Percentiles rank a stretch among this genome's conserved stretches.
phyloP scores from a whole-genome alignment of 192 early-diverging fungal genomes.

The Backusella sp. region DNA sequence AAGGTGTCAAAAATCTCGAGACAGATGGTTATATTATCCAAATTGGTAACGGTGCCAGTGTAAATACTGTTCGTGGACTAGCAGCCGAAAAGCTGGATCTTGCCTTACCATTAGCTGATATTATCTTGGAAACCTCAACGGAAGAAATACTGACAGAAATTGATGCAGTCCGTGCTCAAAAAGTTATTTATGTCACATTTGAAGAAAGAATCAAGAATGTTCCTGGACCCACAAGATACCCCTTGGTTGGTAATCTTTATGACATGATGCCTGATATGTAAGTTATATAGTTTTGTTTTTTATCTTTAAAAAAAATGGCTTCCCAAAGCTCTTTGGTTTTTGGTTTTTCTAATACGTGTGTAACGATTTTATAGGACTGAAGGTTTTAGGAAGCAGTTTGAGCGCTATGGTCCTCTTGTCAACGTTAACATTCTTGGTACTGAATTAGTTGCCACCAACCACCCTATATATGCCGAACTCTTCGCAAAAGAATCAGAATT shows the following conservation, averaged over 20 bases:
- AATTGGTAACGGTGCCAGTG: conserved; percentile 17
- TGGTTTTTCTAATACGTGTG: not conserved
- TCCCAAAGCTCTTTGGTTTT: not conserved
- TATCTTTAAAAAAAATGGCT: not conserved
- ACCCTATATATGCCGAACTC: conserved; percentile 42
- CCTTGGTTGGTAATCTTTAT: conserved; percentile 18
- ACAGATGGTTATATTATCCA: conserved; percentile 19
- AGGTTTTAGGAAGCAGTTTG: conserved; percentile 28
- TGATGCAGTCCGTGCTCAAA: conserved; percentile 11
- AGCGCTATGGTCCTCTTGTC: conserved; percentile 36
- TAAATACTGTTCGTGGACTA: conserved; percentile 17
- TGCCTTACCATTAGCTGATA: not conserved
- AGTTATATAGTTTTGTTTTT: not conserved
- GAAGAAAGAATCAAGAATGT: conserved; percentile 17
- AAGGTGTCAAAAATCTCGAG: conserved; percentile 18
- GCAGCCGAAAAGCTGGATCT: conserved; percentile 23
- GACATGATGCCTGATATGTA: conserved; percentile 25
- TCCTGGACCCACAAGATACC: conserved; percentile 6
- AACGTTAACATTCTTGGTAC: conserved; percentile 17
- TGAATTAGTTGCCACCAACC: conserved; percentile 29
- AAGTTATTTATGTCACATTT: conserved; percentile 17
- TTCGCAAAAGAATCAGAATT: conserved; percentile 45
- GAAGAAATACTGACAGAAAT: conserved; percentile 12
- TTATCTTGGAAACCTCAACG: conserved; percentile 12
- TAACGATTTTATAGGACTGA: conserved; percentile 12